Conservation (phyloP, 805 yeast species). For the Kuraishia piskuri region DNA sequence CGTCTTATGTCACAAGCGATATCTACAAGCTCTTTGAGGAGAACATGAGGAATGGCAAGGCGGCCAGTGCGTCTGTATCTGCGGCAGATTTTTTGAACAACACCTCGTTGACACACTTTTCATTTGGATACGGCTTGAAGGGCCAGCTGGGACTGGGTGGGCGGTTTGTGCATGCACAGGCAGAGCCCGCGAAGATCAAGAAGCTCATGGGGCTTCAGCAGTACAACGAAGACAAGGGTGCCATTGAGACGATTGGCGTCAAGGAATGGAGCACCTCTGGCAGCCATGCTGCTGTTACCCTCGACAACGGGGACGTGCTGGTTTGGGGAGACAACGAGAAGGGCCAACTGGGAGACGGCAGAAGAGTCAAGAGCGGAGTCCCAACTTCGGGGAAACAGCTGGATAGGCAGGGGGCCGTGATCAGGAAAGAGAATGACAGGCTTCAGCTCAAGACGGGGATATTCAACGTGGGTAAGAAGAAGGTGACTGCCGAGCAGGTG, state of each 20-base stretch:
- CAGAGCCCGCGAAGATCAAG: slow-evolving; percentile 54
- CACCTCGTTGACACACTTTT: slow-evolving; percentile 30
- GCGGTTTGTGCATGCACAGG: slow-evolving; percentile 58
- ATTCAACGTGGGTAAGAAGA: slow-evolving; percentile 16
- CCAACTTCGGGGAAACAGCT: slow-evolving; percentile 55
- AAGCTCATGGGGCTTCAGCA: slow-evolving; percentile 39
- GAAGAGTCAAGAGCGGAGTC: slow-evolving; percentile 46
- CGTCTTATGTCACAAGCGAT: slow-evolving; percentile 28
- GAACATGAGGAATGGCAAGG: slow-evolving; percentile 11
- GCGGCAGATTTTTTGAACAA: slow-evolving; percentile 14
- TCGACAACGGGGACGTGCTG: slow-evolving; percentile 56
- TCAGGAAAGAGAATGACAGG: slow-evolving; percentile 7
- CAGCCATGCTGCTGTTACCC: slow-evolving; percentile 54
- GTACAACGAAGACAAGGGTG: slow-evolving; percentile 38
- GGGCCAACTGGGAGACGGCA: slow-evolving; percentile 85
- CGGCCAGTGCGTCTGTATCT: neutral
- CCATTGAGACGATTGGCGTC: slow-evolving; percentile 37
- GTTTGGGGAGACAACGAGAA: slow-evolving; percentile 79
- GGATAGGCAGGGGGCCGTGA: slow-evolving; percentile 6
- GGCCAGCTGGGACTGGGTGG: slow-evolving; percentile 84
- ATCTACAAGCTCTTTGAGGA: slow-evolving; percentile 27
- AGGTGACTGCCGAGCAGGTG: slow-evolving; percentile 37
- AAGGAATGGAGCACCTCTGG: slow-evolving; percentile 50
- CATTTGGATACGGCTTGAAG: slow-evolving; percentile 77
- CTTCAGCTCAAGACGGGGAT: slow-evolving; percentile 6